Evolutionary conservation across 2,329 filamentous ascomycete genomes (phyloP).

Genomic region (Hypocreales sp.): DNA sequence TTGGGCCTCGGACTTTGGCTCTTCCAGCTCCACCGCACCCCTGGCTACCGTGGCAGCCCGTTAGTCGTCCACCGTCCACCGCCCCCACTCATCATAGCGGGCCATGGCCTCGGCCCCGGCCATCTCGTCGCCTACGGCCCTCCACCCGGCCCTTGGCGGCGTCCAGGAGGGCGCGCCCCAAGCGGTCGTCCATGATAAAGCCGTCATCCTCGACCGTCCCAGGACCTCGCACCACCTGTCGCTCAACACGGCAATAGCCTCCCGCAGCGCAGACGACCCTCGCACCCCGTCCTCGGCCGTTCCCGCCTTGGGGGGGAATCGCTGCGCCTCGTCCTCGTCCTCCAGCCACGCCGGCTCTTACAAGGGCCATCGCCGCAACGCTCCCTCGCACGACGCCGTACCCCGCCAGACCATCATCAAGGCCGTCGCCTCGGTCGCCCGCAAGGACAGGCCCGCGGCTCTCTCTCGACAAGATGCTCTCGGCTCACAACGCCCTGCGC

Average conservation of each 20-base stretch:
- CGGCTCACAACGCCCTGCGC: constrained; percentile 21
- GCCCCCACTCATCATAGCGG: constrained; percentile 1
- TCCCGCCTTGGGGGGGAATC: constrained; percentile 10
- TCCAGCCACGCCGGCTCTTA: too few species aligned
- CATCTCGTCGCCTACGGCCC: constrained; percentile 28
- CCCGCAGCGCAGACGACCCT: constrained; percentile 6
- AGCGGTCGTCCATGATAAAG: constrained; percentile 2
- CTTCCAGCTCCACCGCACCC: neutral
- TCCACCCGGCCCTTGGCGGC: constrained; percentile 34
- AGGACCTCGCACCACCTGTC: constrained; percentile 6
- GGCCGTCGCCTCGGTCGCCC: constrained; percentile 53
- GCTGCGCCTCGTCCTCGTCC: neutral
- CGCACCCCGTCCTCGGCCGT: constrained; percentile 9
- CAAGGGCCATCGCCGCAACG: constrained; percentile 25
- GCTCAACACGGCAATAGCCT: constrained; percentile 8
- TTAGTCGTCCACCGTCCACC: neutral
- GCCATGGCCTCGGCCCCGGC: constrained; percentile 15
- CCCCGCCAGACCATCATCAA: constrained; percentile 74
- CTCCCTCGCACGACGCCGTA: constrained; percentile 44
- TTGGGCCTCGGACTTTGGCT: constrained; percentile 10
- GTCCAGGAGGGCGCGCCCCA: constrained; percentile 8
- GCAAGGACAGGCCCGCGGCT: constrained; percentile 45
- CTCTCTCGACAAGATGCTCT: constrained; percentile 47
- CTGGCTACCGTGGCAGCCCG: constrained; percentile 3
- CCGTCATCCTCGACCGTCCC: constrained; percentile 6